Evolutionary conservation across 176 grass and related monocot genomes (phyloP), one percentile per base, ranked within the genome.

Genomic region (Ensete glaucum): DNA sequence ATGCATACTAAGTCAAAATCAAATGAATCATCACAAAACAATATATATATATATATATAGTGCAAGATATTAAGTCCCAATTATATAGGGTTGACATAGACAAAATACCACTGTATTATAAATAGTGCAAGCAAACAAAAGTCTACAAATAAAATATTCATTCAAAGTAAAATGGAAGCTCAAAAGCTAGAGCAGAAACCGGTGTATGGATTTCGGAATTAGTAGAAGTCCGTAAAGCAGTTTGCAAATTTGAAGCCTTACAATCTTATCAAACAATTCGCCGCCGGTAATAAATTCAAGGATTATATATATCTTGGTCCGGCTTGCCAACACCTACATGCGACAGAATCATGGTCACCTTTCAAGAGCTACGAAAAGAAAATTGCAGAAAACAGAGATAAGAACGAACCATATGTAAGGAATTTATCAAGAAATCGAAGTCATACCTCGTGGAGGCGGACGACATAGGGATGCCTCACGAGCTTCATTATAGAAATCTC

Each of bases 401-500:
- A 64, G 21, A 25, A 72, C 15, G 21, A 52, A 11, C 22, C 10
- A 62, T 9, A 23, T 73, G 57, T 20, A 64, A 27, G 52, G 69
- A 43, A 21, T 29, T 25, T 9, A 22, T 76, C 56, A 16, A 25
- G 48, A 80, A 51, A 48, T 72, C 13, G 55, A 68, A 59, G 57
- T 8, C 21, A 21, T 93, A 60, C 95, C 82, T 98, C 95, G 0
- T 98, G 86, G 49, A 98, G 81, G 56, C 95, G 85, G 67, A 98
- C 95, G 26, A 98, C 90, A 89, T 91, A 79, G 23, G 95, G 90
- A 89, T 98, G 95, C 83, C 95, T 91, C 26, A 98, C 95, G 77
- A 93, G 88, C 86, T 98, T 98, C 95, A 98, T 98, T 89, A 98
- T 98, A 13, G 90, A 98, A 83, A 98, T 98, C 72, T 98, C 95